These are phyloP conservation scores for Jatropha multifida DNA, from an alignment of 441 rosid genomes.

Conservation along the genomic window DNA sequence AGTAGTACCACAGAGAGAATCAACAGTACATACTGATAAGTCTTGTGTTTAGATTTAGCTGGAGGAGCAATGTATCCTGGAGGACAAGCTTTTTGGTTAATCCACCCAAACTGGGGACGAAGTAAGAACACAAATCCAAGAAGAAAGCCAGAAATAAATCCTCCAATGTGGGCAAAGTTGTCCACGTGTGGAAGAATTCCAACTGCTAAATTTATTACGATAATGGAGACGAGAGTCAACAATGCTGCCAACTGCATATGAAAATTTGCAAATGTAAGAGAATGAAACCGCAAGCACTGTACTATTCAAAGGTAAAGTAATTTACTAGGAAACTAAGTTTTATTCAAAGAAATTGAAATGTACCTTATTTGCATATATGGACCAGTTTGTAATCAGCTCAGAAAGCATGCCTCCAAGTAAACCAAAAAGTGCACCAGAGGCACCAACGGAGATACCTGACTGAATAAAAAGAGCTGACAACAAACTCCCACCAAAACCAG, in stretches of 20 bases:
- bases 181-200: constrained; percentile 94
- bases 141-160: constrained; percentile 81
- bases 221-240: constrained; percentile 69
- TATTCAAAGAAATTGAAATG: neutral
- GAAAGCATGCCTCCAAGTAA: constrained; percentile 96
- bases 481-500: constrained; percentile 93
- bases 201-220: constrained; percentile 64
- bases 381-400: constrained; percentile 88
- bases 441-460: constrained; percentile 81
- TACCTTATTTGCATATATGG: constrained; percentile 86
- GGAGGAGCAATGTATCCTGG: constrained; percentile 46
- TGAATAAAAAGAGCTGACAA: constrained; percentile 74
- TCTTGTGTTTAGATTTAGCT: constrained; percentile 66
- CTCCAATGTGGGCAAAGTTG: constrained; percentile 95
- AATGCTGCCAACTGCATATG: constrained; percentile 74
- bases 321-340: neutral
- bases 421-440: constrained; percentile 96
- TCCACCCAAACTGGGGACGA: constrained; percentile 85
- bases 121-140: constrained; percentile 86
- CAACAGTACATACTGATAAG: constrained; percentile 76
- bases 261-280: constrained; percentile 25
- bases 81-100: constrained; percentile 56
- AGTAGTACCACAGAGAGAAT: constrained; percentile 50
- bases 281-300: neutral
- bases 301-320: constrained; percentile 1